A percentile compares a stretch with the other conserved stretches of the same genome.
Conservation (phyloP, 352 stramenopile genomes). For the Pythium chondricola region DNA sequence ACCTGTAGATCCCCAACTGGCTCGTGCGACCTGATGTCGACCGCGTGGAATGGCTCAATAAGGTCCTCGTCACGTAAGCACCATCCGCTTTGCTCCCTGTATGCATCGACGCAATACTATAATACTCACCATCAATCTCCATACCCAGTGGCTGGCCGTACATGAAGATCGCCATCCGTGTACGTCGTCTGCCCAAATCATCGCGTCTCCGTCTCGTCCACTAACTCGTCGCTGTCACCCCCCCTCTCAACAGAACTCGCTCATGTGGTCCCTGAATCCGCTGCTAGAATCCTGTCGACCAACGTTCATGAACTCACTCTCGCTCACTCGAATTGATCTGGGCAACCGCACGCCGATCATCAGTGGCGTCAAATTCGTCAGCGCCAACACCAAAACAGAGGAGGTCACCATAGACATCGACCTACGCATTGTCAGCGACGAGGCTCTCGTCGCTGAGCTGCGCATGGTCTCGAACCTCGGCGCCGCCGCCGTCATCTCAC, state of each 20-base stretch:
- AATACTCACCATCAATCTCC: not conserved
- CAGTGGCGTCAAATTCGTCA: conserved; percentile 66
- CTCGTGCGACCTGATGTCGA: conserved; percentile 56
- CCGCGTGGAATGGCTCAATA: conserved; percentile 76
- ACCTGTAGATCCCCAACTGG: conserved; percentile 44
- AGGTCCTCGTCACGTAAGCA: conserved; percentile 37
- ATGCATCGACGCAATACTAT: not conserved
- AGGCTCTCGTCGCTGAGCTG: conserved; percentile 52
- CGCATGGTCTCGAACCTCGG: conserved; percentile 61
- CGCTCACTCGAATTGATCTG: conserved; percentile 49
- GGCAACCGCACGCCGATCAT: conserved; percentile 53
- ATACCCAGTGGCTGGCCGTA: conserved; percentile 54
- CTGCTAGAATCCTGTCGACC: conserved; percentile 52
- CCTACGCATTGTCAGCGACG: conserved; percentile 53
- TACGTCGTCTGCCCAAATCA: conserved; percentile 9
- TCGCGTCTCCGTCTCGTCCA: not conserved
- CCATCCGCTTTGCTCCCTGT: conserved; percentile 14
- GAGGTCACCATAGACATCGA: conserved; percentile 71
- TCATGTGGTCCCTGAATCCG: conserved; percentile 52
- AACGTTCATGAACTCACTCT: conserved; percentile 61
- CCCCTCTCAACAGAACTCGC: conserved; percentile 40
- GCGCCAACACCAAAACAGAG: conserved; percentile 41
- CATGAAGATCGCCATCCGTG: conserved; percentile 68
- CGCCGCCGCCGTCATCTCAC: conserved; percentile 42
- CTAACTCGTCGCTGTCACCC: not conserved